These are phyloP conservation scores for Tilletia indica DNA, from an alignment of 1,284 basidiomycete genomes.

Conservation along the genomic window DNA sequence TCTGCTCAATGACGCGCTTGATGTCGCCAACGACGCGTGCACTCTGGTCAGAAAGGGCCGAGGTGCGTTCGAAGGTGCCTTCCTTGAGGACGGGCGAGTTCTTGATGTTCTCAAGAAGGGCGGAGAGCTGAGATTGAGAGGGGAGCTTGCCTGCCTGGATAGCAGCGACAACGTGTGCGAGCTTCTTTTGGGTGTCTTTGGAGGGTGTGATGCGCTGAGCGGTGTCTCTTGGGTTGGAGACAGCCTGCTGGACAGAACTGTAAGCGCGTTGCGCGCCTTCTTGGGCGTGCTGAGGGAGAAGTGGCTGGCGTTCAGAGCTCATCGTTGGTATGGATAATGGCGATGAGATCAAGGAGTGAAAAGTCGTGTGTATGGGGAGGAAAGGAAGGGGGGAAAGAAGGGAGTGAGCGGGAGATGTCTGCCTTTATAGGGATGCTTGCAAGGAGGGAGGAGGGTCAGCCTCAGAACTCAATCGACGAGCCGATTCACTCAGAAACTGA, in stretches of 20 bases:
- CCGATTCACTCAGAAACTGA: no score
- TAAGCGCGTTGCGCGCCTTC: background rate
- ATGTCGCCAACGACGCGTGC: slow-evolving; percentile 34
- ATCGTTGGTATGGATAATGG: background rate
- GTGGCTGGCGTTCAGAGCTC: background rate
- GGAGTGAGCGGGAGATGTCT: no score
- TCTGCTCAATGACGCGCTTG: slow-evolving; percentile 40
- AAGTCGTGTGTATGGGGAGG: no score
- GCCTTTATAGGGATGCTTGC: no score
- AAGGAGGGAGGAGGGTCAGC: no score
- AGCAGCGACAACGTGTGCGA: slow-evolving; percentile 37
- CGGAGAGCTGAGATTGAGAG: slow-evolving; percentile 36
- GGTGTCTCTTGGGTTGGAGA: background rate
- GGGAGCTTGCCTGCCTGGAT: slow-evolving; percentile 41
- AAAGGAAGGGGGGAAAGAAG: no score
- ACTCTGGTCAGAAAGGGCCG: slow-evolving; percentile 37
- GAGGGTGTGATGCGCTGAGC: background rate
- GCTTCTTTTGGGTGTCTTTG: slow-evolving; percentile 19
- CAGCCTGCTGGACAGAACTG: background rate
- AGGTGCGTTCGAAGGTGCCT: slow-evolving; percentile 31
- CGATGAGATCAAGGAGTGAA: no score
- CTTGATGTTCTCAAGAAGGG: slow-evolving; percentile 34
- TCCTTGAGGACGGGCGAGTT: slow-evolving; percentile 39
- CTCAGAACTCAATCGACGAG: no score
- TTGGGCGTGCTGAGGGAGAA: slow-evolving; percentile 1